Base-by-base conservation (phyloP, 2,329 filamentous ascomycete genomes). In the Colletotrichum siamense region DNA sequence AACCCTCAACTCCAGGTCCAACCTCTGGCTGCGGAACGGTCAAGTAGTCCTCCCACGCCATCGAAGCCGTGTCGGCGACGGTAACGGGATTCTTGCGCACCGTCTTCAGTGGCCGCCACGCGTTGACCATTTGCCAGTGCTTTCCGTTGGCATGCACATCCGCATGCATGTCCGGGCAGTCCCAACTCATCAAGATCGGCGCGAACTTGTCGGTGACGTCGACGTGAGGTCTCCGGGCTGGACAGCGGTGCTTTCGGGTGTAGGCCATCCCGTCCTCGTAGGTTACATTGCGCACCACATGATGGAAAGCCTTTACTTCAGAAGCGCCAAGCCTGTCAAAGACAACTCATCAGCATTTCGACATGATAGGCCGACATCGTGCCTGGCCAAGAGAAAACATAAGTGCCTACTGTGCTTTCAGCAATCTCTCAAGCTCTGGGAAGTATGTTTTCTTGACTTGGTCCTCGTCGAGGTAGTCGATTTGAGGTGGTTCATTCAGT, bases 71-170 rank as follows among this genome's bases (percentile, higher is more conserved):
- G 8, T 61, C 44, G 10, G 49, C 62, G 13, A 72, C 69, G 13
- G 62, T 61, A 2, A 72, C 62, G 10, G 62, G 62, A 34, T 61
- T 72, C 34, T 67, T 72, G n/a, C 69, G 69, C 24, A 72, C 69
- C 62, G 52, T 72, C 44, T 61, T 67, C 32, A 72, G 26, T 9
- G 62, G 70, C 49, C 69, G 28, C 69, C 69, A 72, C 22, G 62
- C 69, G 49, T 72, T 72, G 62, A 72, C 62, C 69, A 72, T 72
- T 28, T 72, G 69, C 69, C 62, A 72, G 24, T 59, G 69, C 49
- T 72, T 72, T 1, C 63, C 52, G 15, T 61, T 72, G 10, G 15
- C n/a, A n/a, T 61, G 62, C 30, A 67, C 49, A 26, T 72, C 49
- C 5, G 70, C 62, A 52, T 67, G 70, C 63, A 72, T 72, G 6